phyloP scores from a whole-genome alignment of 139 green algal genomes.

The Closterium sp. region DNA sequence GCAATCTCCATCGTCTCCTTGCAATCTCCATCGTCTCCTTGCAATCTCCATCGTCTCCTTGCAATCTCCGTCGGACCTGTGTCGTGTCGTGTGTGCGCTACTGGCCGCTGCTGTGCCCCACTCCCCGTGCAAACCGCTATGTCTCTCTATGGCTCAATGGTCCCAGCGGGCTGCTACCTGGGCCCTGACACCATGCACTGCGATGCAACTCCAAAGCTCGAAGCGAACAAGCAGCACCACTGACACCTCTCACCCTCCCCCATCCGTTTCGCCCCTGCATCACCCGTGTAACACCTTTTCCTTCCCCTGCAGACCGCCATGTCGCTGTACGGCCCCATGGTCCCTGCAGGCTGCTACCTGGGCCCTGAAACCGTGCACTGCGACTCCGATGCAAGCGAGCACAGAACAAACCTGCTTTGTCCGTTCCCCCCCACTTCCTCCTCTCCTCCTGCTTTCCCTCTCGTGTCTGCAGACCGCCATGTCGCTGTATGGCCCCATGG shows the following conservation, averaged over 20 bases:
- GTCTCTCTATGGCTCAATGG: slow-evolving; percentile 9
- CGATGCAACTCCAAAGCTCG: neutral
- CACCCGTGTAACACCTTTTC: neutral
- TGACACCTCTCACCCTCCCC: too few species aligned
- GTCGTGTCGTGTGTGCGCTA: too few species aligned
- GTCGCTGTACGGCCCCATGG: slow-evolving; percentile 24
- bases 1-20: too few species aligned
- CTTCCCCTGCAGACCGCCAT: slow-evolving; percentile 29
- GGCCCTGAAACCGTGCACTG: neutral
- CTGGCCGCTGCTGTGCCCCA: too few species aligned
- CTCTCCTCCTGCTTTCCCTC: neutral
- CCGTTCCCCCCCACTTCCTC: neutral
- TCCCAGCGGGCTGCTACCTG: slow-evolving; percentile 10
- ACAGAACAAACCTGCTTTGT: neutral
- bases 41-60: too few species aligned
- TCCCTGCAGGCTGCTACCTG: slow-evolving; percentile 12
- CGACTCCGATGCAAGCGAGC: neutral
- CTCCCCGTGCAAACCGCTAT: too few species aligned
- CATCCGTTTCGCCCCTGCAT: too few species aligned
- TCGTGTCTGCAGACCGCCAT: slow-evolving; percentile 13
- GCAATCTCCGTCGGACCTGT: too few species aligned
- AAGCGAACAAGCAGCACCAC: too few species aligned
- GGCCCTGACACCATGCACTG: neutral
- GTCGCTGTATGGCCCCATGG: slow-evolving; percentile 18
- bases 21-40: too few species aligned